A percentile compares a stretch with the other conserved stretches of the same genome.
phyloP scores from a whole-genome alignment of 2,329 filamentous ascomycete species.

The Sporothrix brasiliensis region DNA sequence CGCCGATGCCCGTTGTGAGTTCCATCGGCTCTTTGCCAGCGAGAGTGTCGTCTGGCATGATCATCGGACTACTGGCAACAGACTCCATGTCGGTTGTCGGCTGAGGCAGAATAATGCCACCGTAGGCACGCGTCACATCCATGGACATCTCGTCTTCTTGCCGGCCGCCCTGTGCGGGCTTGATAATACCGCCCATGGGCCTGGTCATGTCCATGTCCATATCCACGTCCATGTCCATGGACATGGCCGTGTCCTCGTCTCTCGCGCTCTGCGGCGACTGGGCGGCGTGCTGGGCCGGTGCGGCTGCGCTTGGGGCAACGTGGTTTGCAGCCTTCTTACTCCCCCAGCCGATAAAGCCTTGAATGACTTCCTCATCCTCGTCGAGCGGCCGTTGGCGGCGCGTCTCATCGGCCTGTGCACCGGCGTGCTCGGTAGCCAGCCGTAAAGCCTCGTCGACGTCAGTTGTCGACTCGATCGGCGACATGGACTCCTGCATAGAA shows the following conservation, averaged over 20 bases:
- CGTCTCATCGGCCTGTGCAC: constrained; percentile 41
- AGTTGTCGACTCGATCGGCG: constrained; percentile 67
- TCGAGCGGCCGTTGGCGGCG: constrained; percentile 63
- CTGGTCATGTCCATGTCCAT: constrained; percentile 51
- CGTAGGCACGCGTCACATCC: constrained; percentile 86
- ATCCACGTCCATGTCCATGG: constrained; percentile 49
- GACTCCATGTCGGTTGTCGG: constrained; percentile 34
- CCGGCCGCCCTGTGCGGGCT: constrained; percentile 29
- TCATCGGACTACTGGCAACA: constrained; percentile 38
- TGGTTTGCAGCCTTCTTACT: constrained; percentile 54
- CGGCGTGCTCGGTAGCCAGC: constrained; percentile 73
- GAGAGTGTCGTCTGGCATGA: constrained; percentile 61
- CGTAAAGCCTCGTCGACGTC: constrained; percentile 77
- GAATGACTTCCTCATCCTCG: constrained; percentile 71
- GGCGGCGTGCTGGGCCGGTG: not conserved
- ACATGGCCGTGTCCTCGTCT: constrained; percentile 50
- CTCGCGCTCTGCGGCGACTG: constrained; percentile 35
- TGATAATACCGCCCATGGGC: constrained; percentile 51
- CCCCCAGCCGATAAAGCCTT: constrained; percentile 73
- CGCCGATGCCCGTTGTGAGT: constrained; percentile 75
- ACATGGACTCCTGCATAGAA: constrained; percentile 54
- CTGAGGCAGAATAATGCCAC: constrained; percentile 68
- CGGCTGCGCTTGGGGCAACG: constrained; percentile 34
- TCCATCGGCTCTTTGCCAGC: constrained; percentile 63
- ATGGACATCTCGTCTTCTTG: constrained; percentile 73